phyloP scores from a whole-genome alignment of 2,329 filamentous ascomycete species.

The Chaetomiaceae sp. region DNA sequence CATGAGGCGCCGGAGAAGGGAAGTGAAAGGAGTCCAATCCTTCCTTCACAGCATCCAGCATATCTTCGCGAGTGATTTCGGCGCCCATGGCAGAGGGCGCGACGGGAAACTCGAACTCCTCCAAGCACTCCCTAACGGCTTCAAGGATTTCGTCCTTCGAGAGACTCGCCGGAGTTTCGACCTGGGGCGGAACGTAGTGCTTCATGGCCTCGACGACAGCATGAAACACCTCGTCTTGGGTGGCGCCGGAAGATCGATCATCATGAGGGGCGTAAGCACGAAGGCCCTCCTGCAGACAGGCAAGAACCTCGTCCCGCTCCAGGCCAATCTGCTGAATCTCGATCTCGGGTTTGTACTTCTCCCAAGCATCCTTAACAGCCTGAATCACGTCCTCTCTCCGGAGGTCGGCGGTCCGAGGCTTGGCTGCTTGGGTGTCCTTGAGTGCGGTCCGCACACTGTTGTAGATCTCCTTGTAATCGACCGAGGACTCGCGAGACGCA shows the following conservation, averaged over 20 bases:
- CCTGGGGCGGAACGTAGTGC: constrained; percentile 67
- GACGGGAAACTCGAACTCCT: constrained; percentile 72
- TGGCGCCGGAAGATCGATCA: constrained; percentile 54
- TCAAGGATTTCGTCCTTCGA: constrained; percentile 79
- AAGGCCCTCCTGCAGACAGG: constrained; percentile 79
- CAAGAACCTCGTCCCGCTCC: constrained; percentile 82
- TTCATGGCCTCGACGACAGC: constrained; percentile 83
- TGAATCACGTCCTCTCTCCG: constrained; percentile 78
- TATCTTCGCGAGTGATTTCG: constrained; percentile 55
- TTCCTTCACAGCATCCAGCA: constrained; percentile 58
- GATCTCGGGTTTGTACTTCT: constrained; percentile 89
- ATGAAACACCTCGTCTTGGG: constrained; percentile 76
- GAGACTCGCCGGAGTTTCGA: constrained; percentile 62
- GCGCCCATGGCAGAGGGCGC: constrained; percentile 48
- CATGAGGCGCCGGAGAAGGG: constrained; percentile 12
- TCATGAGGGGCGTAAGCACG: constrained; percentile 60
- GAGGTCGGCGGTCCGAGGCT: constrained; percentile 44
- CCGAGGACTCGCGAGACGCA: constrained; percentile 50
- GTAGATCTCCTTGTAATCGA: constrained; percentile 82
- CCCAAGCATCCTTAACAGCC: constrained; percentile 85
- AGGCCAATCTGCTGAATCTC: constrained; percentile 85
- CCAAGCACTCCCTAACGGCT: constrained; percentile 78
- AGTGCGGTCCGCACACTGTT: constrained; percentile 73
- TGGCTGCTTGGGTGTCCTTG: constrained; percentile 51
- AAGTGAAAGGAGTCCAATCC: constrained; percentile 49